Evolutionary conservation across 164 flowering plant species (phyloP).

Genomic region (Saururus chinensis): DNA sequence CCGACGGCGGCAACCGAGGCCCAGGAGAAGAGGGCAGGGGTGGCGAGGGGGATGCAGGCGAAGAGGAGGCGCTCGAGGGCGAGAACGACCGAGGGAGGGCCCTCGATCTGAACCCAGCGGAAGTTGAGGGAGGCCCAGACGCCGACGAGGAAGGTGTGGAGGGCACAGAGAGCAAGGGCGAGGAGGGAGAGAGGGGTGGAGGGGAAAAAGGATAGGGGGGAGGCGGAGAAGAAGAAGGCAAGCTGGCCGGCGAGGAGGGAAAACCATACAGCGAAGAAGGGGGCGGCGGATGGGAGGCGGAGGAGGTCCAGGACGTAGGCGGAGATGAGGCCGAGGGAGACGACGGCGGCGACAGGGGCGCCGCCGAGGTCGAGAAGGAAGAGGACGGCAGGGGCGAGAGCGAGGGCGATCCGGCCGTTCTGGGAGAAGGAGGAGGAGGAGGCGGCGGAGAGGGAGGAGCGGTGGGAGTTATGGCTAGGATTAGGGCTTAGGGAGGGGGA

Average conservation of each 20-base stretch:
- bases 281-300: slow-evolving; percentile 52
- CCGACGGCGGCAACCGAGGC: slow-evolving; percentile 81
- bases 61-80: slow-evolving; percentile 85
- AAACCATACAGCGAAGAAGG: slow-evolving; percentile 77
- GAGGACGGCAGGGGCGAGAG: slow-evolving; percentile 67
- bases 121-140: slow-evolving; percentile 94
- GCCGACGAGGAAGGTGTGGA: slow-evolving; percentile 65
- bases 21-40: slow-evolving; percentile 72
- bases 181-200: slow-evolving; percentile 44
- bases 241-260: slow-evolving; percentile 69
- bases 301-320: slow-evolving; percentile 84
- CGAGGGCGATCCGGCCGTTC: slow-evolving; percentile 70
- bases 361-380: slow-evolving; percentile 97
- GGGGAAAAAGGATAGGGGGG: slow-evolving; percentile 23
- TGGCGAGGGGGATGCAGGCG: slow-evolving; percentile 61
- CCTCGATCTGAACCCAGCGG: slow-evolving; percentile 79
- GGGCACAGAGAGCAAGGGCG: slow-evolving; percentile 56
- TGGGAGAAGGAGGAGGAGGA: slow-evolving; percentile 49
- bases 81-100: slow-evolving; percentile 65
- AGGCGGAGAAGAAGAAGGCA: slow-evolving; percentile 60
- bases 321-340: slow-evolving; percentile 69
- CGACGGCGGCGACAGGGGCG: slow-evolving; percentile 56
- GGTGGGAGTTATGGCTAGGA: slow-evolving; percentile 19
- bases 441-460: slow-evolving; percentile 38
- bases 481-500: slow-evolving; percentile 27